Conservation (phyloP, 495 filamentous ascomycete species). For the Aspergillus panamensis region DNA sequence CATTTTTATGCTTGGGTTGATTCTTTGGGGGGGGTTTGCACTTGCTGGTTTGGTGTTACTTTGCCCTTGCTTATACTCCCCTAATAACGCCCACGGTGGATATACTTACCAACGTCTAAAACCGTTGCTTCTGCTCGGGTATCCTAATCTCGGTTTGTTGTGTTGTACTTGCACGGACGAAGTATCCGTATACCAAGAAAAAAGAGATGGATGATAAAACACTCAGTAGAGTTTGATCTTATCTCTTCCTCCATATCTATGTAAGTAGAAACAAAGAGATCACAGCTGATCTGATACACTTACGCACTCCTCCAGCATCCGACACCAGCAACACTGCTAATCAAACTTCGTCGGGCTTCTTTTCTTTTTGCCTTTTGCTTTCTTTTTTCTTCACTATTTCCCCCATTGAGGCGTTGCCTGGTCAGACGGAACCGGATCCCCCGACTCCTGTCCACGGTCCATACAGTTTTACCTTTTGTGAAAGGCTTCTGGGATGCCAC, state of each 20-base stretch:
- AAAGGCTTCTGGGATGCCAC: background rate
- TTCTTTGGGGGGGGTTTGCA: background rate
- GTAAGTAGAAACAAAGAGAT: too few species aligned
- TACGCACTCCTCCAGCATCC: background rate
- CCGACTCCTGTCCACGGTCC: background rate
- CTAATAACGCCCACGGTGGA: too few species aligned
- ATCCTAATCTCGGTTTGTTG: background rate
- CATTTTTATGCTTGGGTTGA: background rate
- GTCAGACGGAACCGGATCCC: background rate
- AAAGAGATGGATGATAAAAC: background rate
- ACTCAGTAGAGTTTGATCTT: background rate
- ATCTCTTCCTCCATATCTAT: background rate
- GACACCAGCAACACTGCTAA: background rate
- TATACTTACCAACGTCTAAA: background rate
- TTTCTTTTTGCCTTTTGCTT: background rate
- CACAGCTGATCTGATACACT: background rate
- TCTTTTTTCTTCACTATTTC: background rate
- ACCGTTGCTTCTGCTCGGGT: too few species aligned
- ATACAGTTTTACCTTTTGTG: background rate
- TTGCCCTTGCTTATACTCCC: background rate
- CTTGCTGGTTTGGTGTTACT: background rate
- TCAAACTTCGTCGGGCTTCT: background rate
- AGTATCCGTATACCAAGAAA: background rate
- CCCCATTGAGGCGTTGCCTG: background rate
- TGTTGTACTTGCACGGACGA: background rate